A percentile compares a stretch with the other conserved stretches of the same genome.
Conservation (phyloP, 257 asterid species). For the Rauvolfia tetraphylla region DNA sequence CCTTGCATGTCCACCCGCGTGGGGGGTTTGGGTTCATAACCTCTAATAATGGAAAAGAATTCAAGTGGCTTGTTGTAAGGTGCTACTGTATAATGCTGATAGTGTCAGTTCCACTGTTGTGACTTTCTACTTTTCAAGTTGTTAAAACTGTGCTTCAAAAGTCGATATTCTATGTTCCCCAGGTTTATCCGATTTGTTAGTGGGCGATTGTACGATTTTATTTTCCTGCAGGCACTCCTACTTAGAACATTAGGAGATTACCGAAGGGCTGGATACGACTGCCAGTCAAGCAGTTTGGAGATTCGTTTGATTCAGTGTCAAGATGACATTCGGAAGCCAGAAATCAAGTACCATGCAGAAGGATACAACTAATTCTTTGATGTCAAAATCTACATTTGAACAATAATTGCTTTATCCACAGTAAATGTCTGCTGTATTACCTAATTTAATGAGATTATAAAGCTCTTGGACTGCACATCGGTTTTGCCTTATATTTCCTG, state of each 20-base stretch:
- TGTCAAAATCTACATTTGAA: not conserved
- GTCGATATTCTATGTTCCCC: not conserved
- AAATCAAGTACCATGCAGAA: constrained; percentile 74
- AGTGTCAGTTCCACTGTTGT: not conserved
- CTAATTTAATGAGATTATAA: not conserved
- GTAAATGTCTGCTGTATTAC: not conserved
- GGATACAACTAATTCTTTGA: constrained; percentile 37
- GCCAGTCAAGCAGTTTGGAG: constrained; percentile 84
- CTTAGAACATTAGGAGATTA: constrained; percentile 73
- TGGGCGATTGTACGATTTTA: not conserved
- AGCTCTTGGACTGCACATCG: not conserved
- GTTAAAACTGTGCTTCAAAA: too few species aligned
- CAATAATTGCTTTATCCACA: not conserved
- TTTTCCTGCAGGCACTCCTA: constrained; percentile 68
- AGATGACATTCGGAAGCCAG: constrained; percentile 84
- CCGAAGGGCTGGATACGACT: constrained; percentile 70
- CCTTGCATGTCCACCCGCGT: too few species aligned
- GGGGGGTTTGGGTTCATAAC: too few species aligned
- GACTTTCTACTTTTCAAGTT: not conserved
- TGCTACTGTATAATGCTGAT: too few species aligned
- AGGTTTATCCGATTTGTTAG: not conserved
- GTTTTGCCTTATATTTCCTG: not conserved
- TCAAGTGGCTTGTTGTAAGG: too few species aligned
- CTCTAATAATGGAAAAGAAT: too few species aligned
- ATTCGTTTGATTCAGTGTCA: constrained; percentile 91